These are phyloP conservation scores for Neocatenulostroma microsporum DNA, from an alignment of 2,329 filamentous ascomycete species.

Conservation along the genomic window DNA sequence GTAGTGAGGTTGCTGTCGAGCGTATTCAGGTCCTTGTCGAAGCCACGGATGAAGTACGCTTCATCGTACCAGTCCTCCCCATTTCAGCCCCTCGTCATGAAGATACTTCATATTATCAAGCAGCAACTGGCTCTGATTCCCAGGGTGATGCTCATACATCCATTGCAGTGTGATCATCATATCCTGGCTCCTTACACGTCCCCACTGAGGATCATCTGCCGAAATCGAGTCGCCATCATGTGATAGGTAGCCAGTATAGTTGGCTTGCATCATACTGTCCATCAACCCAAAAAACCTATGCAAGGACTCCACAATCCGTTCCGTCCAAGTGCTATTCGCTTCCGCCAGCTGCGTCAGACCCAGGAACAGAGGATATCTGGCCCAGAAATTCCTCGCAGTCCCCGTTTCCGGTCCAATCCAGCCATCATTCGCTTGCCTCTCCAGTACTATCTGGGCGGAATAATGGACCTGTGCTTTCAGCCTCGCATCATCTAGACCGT, in stretches of 20 bases:
- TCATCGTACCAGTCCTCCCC: constrained; percentile 29
- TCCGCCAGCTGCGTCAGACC: constrained; percentile 46
- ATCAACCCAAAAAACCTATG: constrained; percentile 45
- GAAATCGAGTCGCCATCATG: constrained; percentile 38
- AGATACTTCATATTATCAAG: constrained; percentile 40
- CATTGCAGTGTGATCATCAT: constrained; percentile 43
- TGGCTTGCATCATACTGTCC: constrained; percentile 48
- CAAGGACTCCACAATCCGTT: constrained; percentile 43
- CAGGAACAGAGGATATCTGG: constrained; percentile 44
- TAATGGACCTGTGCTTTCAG: constrained; percentile 45
- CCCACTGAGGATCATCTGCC: constrained; percentile 29
- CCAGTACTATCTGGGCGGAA: constrained; percentile 43
- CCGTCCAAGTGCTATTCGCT: constrained; percentile 38
- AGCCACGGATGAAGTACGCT: constrained; percentile 19
- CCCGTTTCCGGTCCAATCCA: constrained; percentile 50
- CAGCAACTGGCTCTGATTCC: constrained; percentile 29
- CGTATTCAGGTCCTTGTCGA: constrained; percentile 18
- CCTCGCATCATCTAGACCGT: constrained; percentile 40
- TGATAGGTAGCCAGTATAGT: constrained; percentile 45
- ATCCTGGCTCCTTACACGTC: constrained; percentile 33
- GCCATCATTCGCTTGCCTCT: constrained; percentile 45
- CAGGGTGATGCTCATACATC: constrained; percentile 41
- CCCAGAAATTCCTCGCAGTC: constrained; percentile 46
- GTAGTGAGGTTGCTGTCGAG: constrained; percentile 17
- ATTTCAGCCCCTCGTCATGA: constrained; percentile 29